A percentile compares a stretch with the other conserved stretches of the same genome.
phyloP scores from a whole-genome alignment of 1,284 basidiomycete genomes.

The Ceratobasidium sp. region DNA sequence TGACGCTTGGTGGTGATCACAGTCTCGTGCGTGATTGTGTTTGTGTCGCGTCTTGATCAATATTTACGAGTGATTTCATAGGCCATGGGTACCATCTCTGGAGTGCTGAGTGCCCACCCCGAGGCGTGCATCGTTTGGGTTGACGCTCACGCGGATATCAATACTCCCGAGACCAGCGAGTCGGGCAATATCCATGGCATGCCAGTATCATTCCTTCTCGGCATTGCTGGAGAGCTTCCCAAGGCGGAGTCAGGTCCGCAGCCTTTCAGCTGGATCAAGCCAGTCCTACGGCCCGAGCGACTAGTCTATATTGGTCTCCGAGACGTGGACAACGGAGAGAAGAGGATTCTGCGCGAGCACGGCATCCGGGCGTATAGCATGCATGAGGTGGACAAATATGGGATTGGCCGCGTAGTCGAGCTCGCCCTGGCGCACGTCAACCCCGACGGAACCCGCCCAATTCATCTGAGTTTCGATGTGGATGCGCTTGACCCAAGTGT shows the following conservation, averaged over 20 bases:
- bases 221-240: slow-evolving; percentile 58
- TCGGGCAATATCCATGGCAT: slow-evolving; percentile 98
- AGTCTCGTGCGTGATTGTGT: slow-evolving; percentile 68
- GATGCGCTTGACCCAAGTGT: slow-evolving; percentile 94
- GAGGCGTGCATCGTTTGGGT: slow-evolving; percentile 89
- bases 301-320: slow-evolving; percentile 96
- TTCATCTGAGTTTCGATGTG: slow-evolving; percentile 97
- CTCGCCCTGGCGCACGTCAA: slow-evolving; percentile 96
- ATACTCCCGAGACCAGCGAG: slow-evolving; percentile 84
- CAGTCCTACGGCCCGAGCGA: slow-evolving; percentile 71
- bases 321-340: slow-evolving; percentile 91
- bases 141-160: slow-evolving; percentile 94
- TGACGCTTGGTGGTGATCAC: slow-evolving; percentile 97
- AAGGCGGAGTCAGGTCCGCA: slow-evolving; percentile 53
- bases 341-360: slow-evolving; percentile 83
- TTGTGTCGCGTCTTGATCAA: background rate
- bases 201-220: slow-evolving; percentile 94
- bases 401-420: slow-evolving; percentile 93
- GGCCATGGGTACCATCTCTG: slow-evolving; percentile 92
- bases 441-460: slow-evolving; percentile 79
- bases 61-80: slow-evolving; percentile 48
- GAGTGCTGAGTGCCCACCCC: slow-evolving; percentile 69
- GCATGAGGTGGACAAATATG: slow-evolving; percentile 98
- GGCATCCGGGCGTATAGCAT: slow-evolving; percentile 95
- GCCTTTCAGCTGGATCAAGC: slow-evolving; percentile 76